Conservation (phyloP, 2,329 filamentous ascomycete genomes). For the Beauveria sp. region DNA sequence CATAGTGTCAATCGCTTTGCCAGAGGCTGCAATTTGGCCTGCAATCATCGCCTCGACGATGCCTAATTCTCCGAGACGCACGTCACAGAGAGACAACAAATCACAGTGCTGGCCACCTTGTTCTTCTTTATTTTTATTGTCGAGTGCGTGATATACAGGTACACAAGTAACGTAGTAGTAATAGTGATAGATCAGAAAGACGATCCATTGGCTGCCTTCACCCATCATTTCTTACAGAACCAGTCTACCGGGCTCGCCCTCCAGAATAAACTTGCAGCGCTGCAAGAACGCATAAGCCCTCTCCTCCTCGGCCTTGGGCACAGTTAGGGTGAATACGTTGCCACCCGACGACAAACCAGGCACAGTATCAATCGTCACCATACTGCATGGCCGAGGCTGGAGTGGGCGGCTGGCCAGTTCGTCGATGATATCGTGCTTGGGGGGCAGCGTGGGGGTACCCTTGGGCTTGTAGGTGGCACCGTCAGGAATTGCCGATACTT, state of each 20-base stretch:
- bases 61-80: background rate
- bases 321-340: conserved; percentile 77
- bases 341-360: conserved; percentile 47
- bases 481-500: conserved; percentile 53
- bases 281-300: conserved; percentile 76
- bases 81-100: background rate
- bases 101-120: background rate
- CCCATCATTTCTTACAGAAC: conserved; percentile 40
- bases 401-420: conserved; percentile 49
- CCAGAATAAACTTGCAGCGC: conserved; percentile 75
- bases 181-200: conserved; percentile 21
- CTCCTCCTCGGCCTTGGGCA: conserved; percentile 73
- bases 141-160: conserved; percentile 6
- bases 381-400: conserved; percentile 20
- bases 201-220: conserved; percentile 1
- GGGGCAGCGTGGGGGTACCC: conserved; percentile 37
- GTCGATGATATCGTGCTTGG: conserved; percentile 69
- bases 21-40: background rate
- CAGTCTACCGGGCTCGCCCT: conserved; percentile 69
- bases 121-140: background rate
- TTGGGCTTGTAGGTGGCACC: conserved; percentile 32
- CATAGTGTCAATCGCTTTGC: background rate
- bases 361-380: conserved; percentile 28
- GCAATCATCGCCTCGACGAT: background rate
- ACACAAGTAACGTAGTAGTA: background rate